Conservation (phyloP, 2,329 filamentous ascomycete species). For the Tolypocladium paradoxum region DNA sequence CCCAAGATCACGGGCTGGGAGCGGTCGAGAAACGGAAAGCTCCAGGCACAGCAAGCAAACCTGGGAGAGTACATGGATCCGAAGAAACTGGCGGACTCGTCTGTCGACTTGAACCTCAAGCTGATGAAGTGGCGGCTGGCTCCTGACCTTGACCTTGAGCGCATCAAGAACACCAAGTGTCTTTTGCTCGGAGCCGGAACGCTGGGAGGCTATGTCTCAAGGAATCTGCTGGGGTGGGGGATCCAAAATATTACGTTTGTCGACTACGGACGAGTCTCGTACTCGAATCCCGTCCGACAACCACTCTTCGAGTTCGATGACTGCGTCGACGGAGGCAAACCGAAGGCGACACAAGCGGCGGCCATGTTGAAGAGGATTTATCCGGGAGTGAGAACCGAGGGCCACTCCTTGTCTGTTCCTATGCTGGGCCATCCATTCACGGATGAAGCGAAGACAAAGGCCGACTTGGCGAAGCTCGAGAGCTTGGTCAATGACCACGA, state of each 20-base stretch:
- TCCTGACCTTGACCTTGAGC: conserved; percentile 75
- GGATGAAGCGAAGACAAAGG: conserved; percentile 57
- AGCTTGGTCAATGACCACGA: conserved; percentile 75
- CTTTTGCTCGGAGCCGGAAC: conserved; percentile 87
- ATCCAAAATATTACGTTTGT: conserved; percentile 92
- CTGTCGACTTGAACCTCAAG: conserved; percentile 92
- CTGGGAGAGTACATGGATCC: conserved; percentile 93
- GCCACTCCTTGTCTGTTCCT: conserved; percentile 75
- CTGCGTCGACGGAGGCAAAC: conserved; percentile 72
- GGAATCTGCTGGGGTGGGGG: conserved; percentile 90
- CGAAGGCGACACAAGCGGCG: conserved; percentile 74
- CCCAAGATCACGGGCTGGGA: conserved; percentile 97
- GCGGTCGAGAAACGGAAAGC: conserved; percentile 65
- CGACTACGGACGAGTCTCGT: conserved; percentile 87
- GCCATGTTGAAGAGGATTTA: conserved; percentile 77
- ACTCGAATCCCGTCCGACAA: conserved; percentile 92
- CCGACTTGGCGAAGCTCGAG: conserved; percentile 66
- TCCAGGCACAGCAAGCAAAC: conserved; percentile 68
- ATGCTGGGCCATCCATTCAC: conserved; percentile 89
- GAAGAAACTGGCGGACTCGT: conserved; percentile 74
- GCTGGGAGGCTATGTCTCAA: conserved; percentile 83
- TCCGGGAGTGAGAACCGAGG: conserved; percentile 73
- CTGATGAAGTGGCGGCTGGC: conserved; percentile 98
- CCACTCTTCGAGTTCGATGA: conserved; percentile 86
- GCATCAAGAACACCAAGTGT: conserved; percentile 82